Evolutionary conservation across 305 asterid species (phyloP).

Genomic region (Solanum aculeatissimum): DNA sequence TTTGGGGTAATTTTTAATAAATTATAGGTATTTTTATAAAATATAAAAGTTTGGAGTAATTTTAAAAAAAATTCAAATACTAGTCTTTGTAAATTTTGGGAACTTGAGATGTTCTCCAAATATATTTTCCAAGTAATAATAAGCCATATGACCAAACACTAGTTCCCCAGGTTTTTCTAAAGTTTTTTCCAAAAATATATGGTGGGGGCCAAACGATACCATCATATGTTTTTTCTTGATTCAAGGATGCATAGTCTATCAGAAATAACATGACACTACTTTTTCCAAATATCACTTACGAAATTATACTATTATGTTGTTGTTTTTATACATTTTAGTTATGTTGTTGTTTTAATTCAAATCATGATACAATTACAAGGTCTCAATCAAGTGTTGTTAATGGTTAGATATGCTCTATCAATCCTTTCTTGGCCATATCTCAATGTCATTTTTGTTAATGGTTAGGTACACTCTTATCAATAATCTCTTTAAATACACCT

Average conservation of each 20-base stretch:
- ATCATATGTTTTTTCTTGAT: too few relatives aligned
- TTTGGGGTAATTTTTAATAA: too few relatives aligned
- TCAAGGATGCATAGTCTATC: neutral
- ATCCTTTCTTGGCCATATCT: neutral
- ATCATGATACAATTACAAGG: neutral
- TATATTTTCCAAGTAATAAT: too few relatives aligned
- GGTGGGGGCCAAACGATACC: too few relatives aligned
- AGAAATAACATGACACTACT: neutral
- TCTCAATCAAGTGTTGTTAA: neutral
- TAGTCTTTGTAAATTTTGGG: too few relatives aligned
- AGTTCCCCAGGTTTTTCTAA: too few relatives aligned
- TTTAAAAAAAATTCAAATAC: too few relatives aligned
- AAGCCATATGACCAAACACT: too few relatives aligned
- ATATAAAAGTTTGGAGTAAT: too few relatives aligned
- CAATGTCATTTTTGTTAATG: neutral
- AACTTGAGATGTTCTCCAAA: too few relatives aligned
- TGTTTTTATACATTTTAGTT: neutral
- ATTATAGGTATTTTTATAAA: too few relatives aligned
- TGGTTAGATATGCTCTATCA: neutral
- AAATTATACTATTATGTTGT: neutral
- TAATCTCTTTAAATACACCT: neutral
- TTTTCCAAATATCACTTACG: neutral
- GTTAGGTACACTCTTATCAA: neutral
- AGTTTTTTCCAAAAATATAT: too few relatives aligned
- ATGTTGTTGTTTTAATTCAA: neutral